A percentile compares a stretch with the other conserved stretches of the same genome.
Evolutionary conservation across 208 protist species (phyloP).

Genomic region (Angomonas deanei): DNA sequence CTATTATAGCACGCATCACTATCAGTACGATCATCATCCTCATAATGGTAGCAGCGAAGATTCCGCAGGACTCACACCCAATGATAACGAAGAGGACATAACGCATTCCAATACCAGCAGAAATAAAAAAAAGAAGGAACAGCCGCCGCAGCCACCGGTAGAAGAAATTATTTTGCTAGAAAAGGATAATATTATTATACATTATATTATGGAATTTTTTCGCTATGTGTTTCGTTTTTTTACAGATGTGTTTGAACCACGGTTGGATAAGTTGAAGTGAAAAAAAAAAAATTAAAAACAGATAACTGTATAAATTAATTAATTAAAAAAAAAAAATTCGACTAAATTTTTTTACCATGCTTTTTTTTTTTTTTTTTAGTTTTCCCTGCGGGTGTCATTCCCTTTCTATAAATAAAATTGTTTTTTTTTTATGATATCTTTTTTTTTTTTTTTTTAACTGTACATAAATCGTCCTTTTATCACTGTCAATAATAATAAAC

Average conservation of each 20-base stretch:
- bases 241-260: not conserved
- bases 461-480: not conserved
- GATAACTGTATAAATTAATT: not conserved
- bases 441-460: constrained; percentile 6
- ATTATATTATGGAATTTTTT: too few species aligned
- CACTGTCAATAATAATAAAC: not conserved
- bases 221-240: not conserved
- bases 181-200: too few species aligned
- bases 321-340: not conserved
- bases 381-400: not conserved
- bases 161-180: too few species aligned
- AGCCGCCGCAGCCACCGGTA: not conserved
- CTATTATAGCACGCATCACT: too few species aligned
- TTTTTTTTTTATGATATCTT: not conserved
- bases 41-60: too few species aligned
- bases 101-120: not conserved
- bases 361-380: not conserved
- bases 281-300: constrained; percentile 3
- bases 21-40: too few species aligned
- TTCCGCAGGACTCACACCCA: too few species aligned
- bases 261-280: not conserved
- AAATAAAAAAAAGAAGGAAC: not conserved
- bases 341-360: not conserved
- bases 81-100: too few species aligned
- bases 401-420: not conserved